phyloP scores from a whole-genome alignment of 2,329 filamentous ascomycete species.

The Nemania sp. region DNA sequence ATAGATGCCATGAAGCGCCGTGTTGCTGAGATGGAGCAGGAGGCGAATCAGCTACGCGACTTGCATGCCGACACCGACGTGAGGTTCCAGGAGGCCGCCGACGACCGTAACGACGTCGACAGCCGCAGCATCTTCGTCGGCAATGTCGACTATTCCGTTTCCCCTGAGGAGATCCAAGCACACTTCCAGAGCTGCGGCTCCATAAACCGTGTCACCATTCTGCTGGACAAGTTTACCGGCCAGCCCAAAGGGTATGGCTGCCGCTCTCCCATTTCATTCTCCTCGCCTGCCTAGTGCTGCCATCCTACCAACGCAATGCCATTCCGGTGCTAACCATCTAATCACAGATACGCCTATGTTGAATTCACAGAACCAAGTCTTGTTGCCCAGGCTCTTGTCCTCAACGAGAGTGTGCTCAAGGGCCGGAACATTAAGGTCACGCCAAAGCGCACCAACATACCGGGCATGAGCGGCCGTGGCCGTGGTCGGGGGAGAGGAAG shows the following conservation, averaged over 20 bases:
- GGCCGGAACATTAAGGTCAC: conserved; percentile 92
- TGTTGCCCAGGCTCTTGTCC: conserved; percentile 87
- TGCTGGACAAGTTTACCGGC: conserved; percentile 97
- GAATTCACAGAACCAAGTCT: conserved; percentile 94
- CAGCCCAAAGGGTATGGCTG: conserved; percentile 94
- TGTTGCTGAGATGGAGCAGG: conserved; percentile 88
- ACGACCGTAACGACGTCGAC: conserved; percentile 96
- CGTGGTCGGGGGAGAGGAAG: conserved; percentile 60
- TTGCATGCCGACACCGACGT: conserved; percentile 87
- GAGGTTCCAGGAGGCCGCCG: conserved; percentile 78
- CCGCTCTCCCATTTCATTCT: conserved; percentile 17
- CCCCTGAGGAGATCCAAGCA: conserved; percentile 95
- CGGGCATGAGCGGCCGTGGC: conserved; percentile 88
- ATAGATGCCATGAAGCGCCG: conserved; percentile 85
- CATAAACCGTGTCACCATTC: conserved; percentile 96
- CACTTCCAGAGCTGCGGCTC: conserved; percentile 97
- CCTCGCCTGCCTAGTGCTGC: neutral
- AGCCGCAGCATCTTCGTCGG: conserved; percentile 96
- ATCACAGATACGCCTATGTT: conserved; percentile 89
- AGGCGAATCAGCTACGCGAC: conserved; percentile 82
- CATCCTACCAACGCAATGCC: neutral
- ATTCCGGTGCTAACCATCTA: conserved; percentile 9
- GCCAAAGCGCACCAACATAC: conserved; percentile 95
- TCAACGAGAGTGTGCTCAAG: conserved; percentile 96
- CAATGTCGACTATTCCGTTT: conserved; percentile 97